These are phyloP conservation scores for Solanum sparsipilum DNA, from an alignment of 257 asterid species.

Conservation along the genomic window DNA sequence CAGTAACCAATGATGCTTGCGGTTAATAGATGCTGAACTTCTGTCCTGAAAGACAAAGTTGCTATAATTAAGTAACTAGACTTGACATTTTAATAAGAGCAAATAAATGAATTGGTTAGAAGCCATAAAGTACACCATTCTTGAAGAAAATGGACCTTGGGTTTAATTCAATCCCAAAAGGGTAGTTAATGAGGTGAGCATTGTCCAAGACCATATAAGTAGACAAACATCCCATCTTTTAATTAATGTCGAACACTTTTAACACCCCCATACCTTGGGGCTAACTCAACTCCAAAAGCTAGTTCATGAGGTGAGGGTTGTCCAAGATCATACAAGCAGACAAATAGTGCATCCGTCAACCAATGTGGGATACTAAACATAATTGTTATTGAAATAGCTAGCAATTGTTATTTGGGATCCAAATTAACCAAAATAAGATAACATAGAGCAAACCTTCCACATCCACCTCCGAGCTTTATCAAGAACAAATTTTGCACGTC, in stretches of 20 bases:
- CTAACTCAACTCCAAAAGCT: not conserved
- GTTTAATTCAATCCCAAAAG: not conserved
- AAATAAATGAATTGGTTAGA: not conserved
- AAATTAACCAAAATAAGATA: not conserved
- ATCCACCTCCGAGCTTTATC: constrained; percentile 93
- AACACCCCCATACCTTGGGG: not conserved
- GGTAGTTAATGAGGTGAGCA: not conserved
- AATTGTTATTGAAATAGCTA: not conserved
- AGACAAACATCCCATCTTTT: not conserved
- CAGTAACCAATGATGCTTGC: constrained; percentile 85
- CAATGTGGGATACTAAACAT: not conserved
- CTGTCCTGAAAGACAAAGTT: constrained; percentile 51
- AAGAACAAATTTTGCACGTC: constrained; percentile 89
- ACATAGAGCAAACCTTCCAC: constrained; percentile 71
- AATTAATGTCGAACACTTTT: not conserved
- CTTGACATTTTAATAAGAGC: not conserved
- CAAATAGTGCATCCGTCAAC: not conserved
- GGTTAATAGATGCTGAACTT: constrained; percentile 39
- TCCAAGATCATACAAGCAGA: not conserved
- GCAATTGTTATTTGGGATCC: not conserved
- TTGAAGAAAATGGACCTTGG: not conserved
- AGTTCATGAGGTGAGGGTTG: not conserved
- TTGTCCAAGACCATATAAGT: not conserved
- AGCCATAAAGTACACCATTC: not conserved
- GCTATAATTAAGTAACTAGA: not conserved